A percentile compares a stretch with the other conserved stretches of the same genome.
phyloP scores from a whole-genome alignment of 768 basidiomycete genomes.

The Trametes cinnabarina region DNA sequence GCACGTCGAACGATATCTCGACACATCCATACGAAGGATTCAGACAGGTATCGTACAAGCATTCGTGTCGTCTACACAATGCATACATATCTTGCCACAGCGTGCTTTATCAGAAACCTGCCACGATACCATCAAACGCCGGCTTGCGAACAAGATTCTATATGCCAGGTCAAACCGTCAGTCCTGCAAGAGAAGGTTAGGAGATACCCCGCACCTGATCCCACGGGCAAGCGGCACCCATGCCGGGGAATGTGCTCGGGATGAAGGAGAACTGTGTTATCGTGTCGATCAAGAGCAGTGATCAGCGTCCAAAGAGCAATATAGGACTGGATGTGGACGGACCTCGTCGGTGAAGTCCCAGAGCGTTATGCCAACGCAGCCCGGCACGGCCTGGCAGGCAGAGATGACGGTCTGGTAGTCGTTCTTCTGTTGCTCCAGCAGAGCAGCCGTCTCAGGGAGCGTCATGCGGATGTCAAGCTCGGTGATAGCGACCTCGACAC shows the following conservation, averaged over 20 bases:
- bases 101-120: slow-evolving; percentile 13
- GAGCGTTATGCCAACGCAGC: slow-evolving; percentile 38
- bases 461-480: slow-evolving; percentile 67
- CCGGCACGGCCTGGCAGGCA: slow-evolving; percentile 43
- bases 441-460: slow-evolving; percentile 50
- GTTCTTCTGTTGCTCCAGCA: slow-evolving; percentile 51
- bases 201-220: slow-evolving; percentile 24
- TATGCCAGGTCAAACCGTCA: background rate
- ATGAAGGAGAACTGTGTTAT: slow-evolving; percentile 33
- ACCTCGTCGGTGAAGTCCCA: slow-evolving; percentile 43
- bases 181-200: background rate
- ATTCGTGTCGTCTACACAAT: too few species aligned
- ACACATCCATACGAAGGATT: too few species aligned
- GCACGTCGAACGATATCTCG: too few species aligned
- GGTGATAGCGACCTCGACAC: slow-evolving; percentile 66
- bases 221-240: slow-evolving; percentile 33
- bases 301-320: too few species aligned
- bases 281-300: too few species aligned
- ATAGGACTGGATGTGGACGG: background rate
- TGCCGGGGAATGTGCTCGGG: slow-evolving; percentile 32
- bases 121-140: slow-evolving; percentile 28
- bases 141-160: slow-evolving; percentile 29
- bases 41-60: too few species aligned
- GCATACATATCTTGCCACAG: background rate
- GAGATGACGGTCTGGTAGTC: slow-evolving; percentile 55